Base-by-base conservation (phyloP, 768 basidiomycete species). In the Leccinum imitatum region DNA sequence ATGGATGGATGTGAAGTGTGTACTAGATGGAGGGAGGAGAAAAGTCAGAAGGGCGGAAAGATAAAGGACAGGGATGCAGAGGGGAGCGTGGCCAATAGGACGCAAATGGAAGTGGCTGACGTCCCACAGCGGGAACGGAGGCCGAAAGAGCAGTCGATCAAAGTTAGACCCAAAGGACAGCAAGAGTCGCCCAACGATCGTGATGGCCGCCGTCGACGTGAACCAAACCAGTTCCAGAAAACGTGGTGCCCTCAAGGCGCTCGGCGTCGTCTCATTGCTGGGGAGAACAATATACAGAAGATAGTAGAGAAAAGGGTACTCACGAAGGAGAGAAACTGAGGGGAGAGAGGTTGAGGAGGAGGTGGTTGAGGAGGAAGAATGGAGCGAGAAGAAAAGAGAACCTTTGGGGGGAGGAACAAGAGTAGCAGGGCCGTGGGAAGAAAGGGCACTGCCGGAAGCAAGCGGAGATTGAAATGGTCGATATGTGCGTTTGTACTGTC, bases 401-500 rank as follows among this genome's bases (percentile, higher is more conserved):
- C 66, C 67, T 64, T 69, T 60, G 65, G 75, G 76, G 77, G 77
- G 78, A 78, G 73, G 72, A 74, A 75, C 75, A 75, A 73, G 76
- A 75, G 74, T 74, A 73, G 76, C 73, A 74, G 72, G 74, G 72
- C 37, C 82, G 82, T 75, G 72, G 58, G 72, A 75, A 67, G 14
- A 65, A 64, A 58, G 57, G 62, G 59, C 54, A 69, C 63, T 55
- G 69, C 69, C 68, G 60, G 62, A 58, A 51, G 47, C 62, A 63
- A 44, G 67, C 82, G 82, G 82, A 83, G 81, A 77, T 78, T 79
- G 56, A 84, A 72, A 67, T 27, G 8, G 7, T 50, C 39, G 61
- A 73, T 63, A 33, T 6, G 39, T 17, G 17, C 39, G 15, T 17
- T 44, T 44, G 41, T 44, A 44, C 41, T 10, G 15, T 33, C 31